Base-by-base conservation (phyloP, 768 basidiomycete genomes). In the Serendipita sp. region DNA sequence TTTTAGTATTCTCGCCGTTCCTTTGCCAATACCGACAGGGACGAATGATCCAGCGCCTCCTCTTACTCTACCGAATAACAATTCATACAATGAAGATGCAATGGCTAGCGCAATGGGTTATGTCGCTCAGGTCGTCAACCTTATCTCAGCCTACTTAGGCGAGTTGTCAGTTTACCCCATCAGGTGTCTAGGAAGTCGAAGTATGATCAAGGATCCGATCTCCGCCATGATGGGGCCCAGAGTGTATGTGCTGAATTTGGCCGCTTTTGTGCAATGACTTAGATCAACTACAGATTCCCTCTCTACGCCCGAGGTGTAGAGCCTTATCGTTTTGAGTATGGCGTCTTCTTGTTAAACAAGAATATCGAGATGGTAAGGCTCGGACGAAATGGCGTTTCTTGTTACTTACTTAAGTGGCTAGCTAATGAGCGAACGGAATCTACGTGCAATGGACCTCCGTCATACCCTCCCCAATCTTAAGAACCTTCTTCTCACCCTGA, bases 381-480 rank as follows among this genome's bases (percentile, higher is more conserved):
- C 47, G 46, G 34, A 51, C 24, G 24, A 24, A 24, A 24, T 24
- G 24, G 24, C 24, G 1, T 47, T 69, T 5, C 35, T 47, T 37
- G 37, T 63, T 35, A 48, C 63, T 64, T 28, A 16, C 44, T 62
- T 10, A 66, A 34, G 34, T 47, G 13, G 30, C 18, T 70, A 97
- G 93, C 81, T 96, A 63, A 95, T 94, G 93, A 79, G 82, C 65
- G 90, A 94, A 70, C 85, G 87, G n/a, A 83, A 89, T 71, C 77
- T 98, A 65, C 86, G 87, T 47, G 87, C 92, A 24, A 75, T 95
- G 69, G 96, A 99, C 76, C 85, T 95, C 77, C 83, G 94, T 58
- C 94, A 99, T 72, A 98, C 96, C 2, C 79, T 99, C 34, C 93
- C 94, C 46, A 99, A 99, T 76, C 80, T 99, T 68, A 97, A 96